Evolutionary conservation across 495 filamentous ascomycete genomes (phyloP).

Genomic region (Aspergillus taichungensis): DNA sequence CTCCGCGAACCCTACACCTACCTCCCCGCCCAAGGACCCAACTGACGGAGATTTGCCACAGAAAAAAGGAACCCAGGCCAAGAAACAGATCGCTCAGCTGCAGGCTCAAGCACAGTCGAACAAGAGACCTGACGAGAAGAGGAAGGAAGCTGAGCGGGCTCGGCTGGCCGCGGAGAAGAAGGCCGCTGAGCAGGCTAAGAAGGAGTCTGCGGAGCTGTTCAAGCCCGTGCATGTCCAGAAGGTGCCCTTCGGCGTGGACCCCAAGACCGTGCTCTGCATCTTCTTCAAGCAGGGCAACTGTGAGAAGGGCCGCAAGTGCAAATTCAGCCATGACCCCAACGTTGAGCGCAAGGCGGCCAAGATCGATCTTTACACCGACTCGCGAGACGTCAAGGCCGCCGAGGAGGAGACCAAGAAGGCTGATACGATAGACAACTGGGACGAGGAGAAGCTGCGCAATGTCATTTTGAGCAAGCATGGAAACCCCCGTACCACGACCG

Average conservation of each 20-base stretch:
- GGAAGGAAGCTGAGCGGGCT: conserved; percentile 82
- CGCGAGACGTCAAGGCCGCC: conserved; percentile 55
- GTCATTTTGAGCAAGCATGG: conserved; percentile 94
- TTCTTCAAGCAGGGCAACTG: conserved; percentile 96
- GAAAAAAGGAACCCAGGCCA: conserved; percentile 89
- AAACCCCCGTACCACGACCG: conserved; percentile 90
- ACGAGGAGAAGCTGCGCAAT: conserved; percentile 86
- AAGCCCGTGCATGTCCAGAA: conserved; percentile 94
- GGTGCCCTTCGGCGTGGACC: conserved; percentile 94
- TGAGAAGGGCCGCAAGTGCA: conserved; percentile 96
- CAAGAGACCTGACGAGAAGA: conserved; percentile 76
- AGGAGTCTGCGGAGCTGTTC: conserved; percentile 74
- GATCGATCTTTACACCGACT: conserved; percentile 86
- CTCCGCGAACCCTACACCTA: conserved; percentile 1
- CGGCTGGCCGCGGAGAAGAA: conserved; percentile 78
- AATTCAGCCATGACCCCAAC: conserved; percentile 87
- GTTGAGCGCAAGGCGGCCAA: conserved; percentile 88
- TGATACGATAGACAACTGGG: conserved; percentile 93
- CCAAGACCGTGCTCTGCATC: conserved; percentile 93
- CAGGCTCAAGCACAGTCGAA: conserved; percentile 58
- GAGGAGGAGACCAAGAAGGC: conserved; percentile 75
- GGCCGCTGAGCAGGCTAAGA: conserved; percentile 71
- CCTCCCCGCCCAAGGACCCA: conserved; percentile 8
- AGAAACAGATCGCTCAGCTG: conserved; percentile 80
- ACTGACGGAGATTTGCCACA: conserved; percentile 20